A percentile compares a stretch with the other conserved stretches of the same genome.
Evolutionary conservation across 2,329 filamentous ascomycete species (phyloP).

Genomic region (Colletotrichum tofieldiae): DNA sequence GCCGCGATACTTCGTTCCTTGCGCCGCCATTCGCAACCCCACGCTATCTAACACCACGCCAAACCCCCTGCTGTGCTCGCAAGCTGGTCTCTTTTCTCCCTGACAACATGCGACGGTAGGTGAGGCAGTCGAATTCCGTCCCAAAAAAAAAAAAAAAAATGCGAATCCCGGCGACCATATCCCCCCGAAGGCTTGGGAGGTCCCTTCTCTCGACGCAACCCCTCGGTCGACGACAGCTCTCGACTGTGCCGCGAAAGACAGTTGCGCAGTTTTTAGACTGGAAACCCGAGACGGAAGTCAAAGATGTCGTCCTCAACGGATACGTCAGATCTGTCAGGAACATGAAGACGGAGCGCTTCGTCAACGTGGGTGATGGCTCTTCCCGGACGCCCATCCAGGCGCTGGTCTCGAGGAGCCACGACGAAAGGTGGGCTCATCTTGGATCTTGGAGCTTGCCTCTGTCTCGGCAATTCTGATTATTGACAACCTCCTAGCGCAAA

Average conservation of each 20-base stretch:
- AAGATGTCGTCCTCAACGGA: constrained; percentile 78
- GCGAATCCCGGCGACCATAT: not conserved
- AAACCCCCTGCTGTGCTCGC: not conserved
- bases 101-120: constrained; percentile 18
- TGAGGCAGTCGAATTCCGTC: not conserved
- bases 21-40: not conserved
- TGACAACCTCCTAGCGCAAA: constrained; percentile 63
- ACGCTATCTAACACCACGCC: not conserved
- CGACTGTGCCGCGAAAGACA: constrained; percentile 58
- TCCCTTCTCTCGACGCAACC: constrained; percentile 1
- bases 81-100: no score
- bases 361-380: constrained; percentile 89
- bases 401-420: constrained; percentile 80
- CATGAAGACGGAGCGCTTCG: constrained; percentile 88
- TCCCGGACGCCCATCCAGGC: constrained; percentile 85
- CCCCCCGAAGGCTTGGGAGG: constrained; percentile 1
- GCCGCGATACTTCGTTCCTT: constrained; percentile 22
- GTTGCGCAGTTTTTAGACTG: constrained; percentile 72
- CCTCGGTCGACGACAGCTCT: constrained; percentile 49
- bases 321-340: constrained; percentile 88
- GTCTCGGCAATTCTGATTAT: constrained; percentile 47
- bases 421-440: constrained; percentile 72
- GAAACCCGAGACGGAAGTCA: constrained; percentile 60
- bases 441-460: constrained; percentile 40
- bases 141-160: not conserved